Percentiles rank a stretch among this genome's conserved stretches.
Conservation (phyloP, 2,329 filamentous ascomycete species). For the Verruconis gallopava region DNA sequence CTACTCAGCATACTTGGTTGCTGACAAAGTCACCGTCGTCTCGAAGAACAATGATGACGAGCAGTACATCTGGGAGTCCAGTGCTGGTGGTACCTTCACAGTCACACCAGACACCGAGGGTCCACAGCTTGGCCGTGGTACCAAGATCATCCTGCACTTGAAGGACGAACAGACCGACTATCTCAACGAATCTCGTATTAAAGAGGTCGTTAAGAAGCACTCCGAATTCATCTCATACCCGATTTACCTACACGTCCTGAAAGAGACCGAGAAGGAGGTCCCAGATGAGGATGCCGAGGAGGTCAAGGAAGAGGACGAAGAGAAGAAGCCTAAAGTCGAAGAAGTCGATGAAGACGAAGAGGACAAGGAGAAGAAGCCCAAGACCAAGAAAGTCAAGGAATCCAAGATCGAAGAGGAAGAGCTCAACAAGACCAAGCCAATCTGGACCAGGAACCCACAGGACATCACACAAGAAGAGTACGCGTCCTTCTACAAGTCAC, state of each 20-base stretch:
- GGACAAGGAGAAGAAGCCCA: slow-evolving; percentile 78
- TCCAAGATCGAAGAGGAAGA: slow-evolving; percentile 98
- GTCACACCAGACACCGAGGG: slow-evolving; percentile 83
- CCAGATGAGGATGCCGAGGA: slow-evolving; percentile 80
- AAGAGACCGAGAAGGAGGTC: slow-evolving; percentile 98
- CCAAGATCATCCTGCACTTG: slow-evolving; percentile 95
- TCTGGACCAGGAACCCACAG: slow-evolving; percentile 96
- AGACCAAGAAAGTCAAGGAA: slow-evolving; percentile 99
- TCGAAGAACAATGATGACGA: slow-evolving; percentile 99
- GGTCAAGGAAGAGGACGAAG: slow-evolving; percentile 49
- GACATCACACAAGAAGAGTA: slow-evolving; percentile 97
- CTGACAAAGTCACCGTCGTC: slow-evolving; percentile 86
- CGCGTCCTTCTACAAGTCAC: slow-evolving; percentile 98
- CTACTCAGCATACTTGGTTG: slow-evolving; percentile 99
- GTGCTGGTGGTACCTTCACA: slow-evolving; percentile 93
- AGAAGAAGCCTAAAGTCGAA: slow-evolving; percentile 91
- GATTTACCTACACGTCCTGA: slow-evolving; percentile 98
- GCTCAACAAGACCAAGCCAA: slow-evolving; percentile 99
- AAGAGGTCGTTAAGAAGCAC: slow-evolving; percentile 99
- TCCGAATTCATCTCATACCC: slow-evolving; percentile 99
- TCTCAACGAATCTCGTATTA: slow-evolving; percentile 97
- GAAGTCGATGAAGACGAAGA: slow-evolving; percentile 82
- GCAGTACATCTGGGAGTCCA: slow-evolving; percentile 99
- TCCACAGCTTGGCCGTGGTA: slow-evolving; percentile 82
- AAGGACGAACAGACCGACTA: slow-evolving; percentile 99